phyloP scores from a whole-genome alignment of 148 eudicot genomes.

The Rhododendron kiyosumense region DNA sequence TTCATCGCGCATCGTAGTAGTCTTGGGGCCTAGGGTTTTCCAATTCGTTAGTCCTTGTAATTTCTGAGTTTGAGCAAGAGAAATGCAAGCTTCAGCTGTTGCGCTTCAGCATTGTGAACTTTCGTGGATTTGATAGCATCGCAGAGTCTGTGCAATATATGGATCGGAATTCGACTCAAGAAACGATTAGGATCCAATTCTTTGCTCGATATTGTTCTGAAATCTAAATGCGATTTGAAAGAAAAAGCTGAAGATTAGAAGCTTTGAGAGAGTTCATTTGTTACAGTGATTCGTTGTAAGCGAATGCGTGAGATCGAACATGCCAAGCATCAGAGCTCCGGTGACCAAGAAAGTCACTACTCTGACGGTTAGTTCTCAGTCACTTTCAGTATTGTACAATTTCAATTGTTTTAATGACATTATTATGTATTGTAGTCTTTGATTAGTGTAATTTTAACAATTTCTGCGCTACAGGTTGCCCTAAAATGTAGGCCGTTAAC shows the following conservation, averaged over 20 bases:
- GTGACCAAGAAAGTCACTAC: slow-evolving; percentile 60
- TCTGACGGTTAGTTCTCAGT: slow-evolving; percentile 41
- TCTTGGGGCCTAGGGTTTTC: background rate
- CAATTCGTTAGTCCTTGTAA: background rate
- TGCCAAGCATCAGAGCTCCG: slow-evolving; percentile 79
- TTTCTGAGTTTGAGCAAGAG: background rate
- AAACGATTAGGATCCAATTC: background rate
- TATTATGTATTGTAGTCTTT: background rate
- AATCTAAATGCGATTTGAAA: background rate
- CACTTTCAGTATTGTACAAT: background rate
- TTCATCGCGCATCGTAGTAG: background rate
- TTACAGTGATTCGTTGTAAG: background rate
- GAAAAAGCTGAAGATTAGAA: background rate
- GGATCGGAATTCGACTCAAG: background rate
- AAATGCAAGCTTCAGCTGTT: background rate
- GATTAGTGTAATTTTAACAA: background rate
- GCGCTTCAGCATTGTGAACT: background rate
- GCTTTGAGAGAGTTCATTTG: background rate
- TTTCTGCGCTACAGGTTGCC: slow-evolving; percentile 52
- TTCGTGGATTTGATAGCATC: background rate
- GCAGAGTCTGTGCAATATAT: background rate
- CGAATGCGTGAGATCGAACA: slow-evolving; percentile 22
- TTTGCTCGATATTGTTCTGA: background rate
- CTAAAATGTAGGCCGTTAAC: slow-evolving; percentile 67
- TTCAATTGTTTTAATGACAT: background rate